Evolutionary conservation across 2,329 filamentous ascomycete species (phyloP), one percentile per base, ranked within the genome.

Genomic region (Phymatotrichopsis omnivora): DNA sequence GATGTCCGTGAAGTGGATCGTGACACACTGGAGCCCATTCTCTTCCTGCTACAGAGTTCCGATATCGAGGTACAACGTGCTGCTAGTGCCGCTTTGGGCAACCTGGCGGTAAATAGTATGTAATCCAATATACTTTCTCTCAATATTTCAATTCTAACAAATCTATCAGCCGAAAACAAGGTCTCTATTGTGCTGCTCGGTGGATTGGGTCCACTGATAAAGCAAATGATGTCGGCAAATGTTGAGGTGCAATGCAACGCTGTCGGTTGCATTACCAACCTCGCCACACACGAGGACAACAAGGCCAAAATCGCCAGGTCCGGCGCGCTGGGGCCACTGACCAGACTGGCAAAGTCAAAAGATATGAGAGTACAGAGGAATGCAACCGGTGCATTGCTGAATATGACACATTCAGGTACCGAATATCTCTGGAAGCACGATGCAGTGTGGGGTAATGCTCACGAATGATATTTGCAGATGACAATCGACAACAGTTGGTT

Each of bases 231-330:
- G 68, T 96, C 89, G 45, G 76, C 82, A 35, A 98, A 98, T 60
- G 91, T 98, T 57, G 91, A 98, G 64, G 91, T 98, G 20, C 91
- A 98, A 67, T 98, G 91, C 71, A 98, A 98, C 65, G 91, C 91
- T 32, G 91, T 98, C 51, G 91, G 91, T 40, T 98, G 91, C 69
- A 98, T 98, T 64, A 98, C 91, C 34, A 98, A 98, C 62, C 68
- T 98, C 45, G 91, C 91, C 43, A 98, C 91, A 2, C 91, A 98
- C 61, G 91, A 98, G 67, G 91, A 96, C 58, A 98, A 98, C 69
- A 98, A 98, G 69, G 87, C 91, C 47, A 95, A 93, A 68, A 98
- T 98, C 64, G 91, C 91, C 57, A 78, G 85, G 51, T 98, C 91
- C 3, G 91, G 91, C 47, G 91, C 91, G 43, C 72, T 98, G 45